These are phyloP conservation scores for Kodamaea plutei DNA, from an alignment of 1,139 yeast species.

Conservation along the genomic window DNA sequence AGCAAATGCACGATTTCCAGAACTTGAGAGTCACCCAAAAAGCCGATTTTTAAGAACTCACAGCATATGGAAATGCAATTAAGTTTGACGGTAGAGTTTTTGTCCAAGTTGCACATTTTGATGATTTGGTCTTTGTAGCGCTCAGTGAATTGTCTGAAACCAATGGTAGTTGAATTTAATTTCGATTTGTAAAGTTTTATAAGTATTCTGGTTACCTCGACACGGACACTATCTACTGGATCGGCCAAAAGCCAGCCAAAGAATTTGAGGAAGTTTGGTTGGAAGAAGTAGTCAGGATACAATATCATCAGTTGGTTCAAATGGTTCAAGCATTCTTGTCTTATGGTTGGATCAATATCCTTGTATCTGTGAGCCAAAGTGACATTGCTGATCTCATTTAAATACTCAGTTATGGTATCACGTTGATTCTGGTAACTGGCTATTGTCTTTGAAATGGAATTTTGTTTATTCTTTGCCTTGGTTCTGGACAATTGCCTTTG, in stretches of 20 bases:
- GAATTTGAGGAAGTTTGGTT: constrained; percentile 65
- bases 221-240: constrained; percentile 54
- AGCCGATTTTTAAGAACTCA: constrained; percentile 58
- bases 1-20: constrained; percentile 8
- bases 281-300: constrained; percentile 68
- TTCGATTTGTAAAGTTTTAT: constrained; percentile 44
- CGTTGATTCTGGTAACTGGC: constrained; percentile 49
- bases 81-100: constrained; percentile 44
- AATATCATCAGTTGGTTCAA: constrained; percentile 67
- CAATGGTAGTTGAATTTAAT: constrained; percentile 24
- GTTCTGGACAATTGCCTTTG: constrained; percentile 38
- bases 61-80: constrained; percentile 50
- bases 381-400: constrained; percentile 63
- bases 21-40: constrained; percentile 44
- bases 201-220: constrained; percentile 59
- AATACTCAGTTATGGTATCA: constrained; percentile 48
- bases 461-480: constrained; percentile 23
- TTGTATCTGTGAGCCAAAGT: constrained; percentile 75
- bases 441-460: constrained; percentile 41
- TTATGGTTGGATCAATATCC: constrained; percentile 69
- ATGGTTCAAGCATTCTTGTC: constrained; percentile 62
- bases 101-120: constrained; percentile 46
- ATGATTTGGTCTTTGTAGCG: constrained; percentile 62
- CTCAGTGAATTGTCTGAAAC: constrained; percentile 68
- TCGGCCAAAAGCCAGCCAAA: constrained; percentile 86